Base-by-base conservation (phyloP, 2,329 filamentous ascomycete genomes). In the Colletotrichum sp. region DNA sequence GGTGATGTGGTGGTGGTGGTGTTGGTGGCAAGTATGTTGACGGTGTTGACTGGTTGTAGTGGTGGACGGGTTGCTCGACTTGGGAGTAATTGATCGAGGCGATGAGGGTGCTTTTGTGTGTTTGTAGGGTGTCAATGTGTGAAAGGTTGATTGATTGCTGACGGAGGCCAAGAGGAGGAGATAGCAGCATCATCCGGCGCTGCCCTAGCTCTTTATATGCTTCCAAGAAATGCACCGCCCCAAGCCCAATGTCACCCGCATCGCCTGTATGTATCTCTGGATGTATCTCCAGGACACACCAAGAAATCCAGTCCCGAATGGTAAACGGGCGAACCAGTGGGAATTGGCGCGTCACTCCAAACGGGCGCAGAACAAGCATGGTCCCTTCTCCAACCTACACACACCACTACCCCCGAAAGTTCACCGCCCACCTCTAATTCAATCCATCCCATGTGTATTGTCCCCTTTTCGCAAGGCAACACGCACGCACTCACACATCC, bases 341-440 rank as follows among this genome's bases (percentile, higher is more conserved):
- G 38, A 43, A 69, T 24, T 43, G 69, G 69, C 36, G 69, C 63
- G 69, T 63, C 36, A 12, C 43, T 26, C 64, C 38, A 48, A 58
- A 73, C 69, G 63, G 73, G 73, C 73, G 69, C 43, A 73, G 38
- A 71, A 63, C 55, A 71, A n/a, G 55, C 43, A 72, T 74, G 52
- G 64, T 67, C 69, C 55, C 38, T 62, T 43, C 38, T 43, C 38
- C 38, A 52, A 26, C 43, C 30, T 62, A 26, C 30, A 68, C 26
- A 69, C n/a, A 12, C 14, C 38, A 43, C 38, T 43, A 18, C 55
- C 12, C 24, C 30, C 34, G n/a, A 48, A 62, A n/a, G 21, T 21
- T 36, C 56, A 69, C 34, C 32, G 13, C 21, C 66, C 34, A 61
- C 13, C 26, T 36, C 18, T 43, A 43, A 43, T 43, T 58, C 55